Conservation (phyloP, 139 green algal species). For the Pseudopediastrum boryanum region DNA sequence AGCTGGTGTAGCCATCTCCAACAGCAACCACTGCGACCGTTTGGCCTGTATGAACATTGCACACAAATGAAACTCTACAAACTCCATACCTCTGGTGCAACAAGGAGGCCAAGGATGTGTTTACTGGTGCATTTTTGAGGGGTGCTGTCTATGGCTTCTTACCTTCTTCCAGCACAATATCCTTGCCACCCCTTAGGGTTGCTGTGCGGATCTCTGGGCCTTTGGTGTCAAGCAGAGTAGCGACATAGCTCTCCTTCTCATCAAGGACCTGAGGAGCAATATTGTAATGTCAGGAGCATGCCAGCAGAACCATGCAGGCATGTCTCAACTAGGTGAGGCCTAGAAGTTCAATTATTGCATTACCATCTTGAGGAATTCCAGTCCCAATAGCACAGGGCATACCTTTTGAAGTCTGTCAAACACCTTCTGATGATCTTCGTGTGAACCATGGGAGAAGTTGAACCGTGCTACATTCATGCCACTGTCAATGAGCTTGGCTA, state of each 20-base stretch:
- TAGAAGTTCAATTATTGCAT: too few relatives aligned
- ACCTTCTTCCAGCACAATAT: conserved; percentile 51
- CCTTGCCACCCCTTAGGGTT: conserved; percentile 55
- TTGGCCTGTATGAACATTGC: conserved; percentile 66
- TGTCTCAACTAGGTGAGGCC: too few relatives aligned
- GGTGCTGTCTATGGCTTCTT: too few relatives aligned
- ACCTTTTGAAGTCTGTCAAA: conserved; percentile 49
- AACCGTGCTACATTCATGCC: conserved; percentile 81
- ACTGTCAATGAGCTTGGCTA: conserved; percentile 60
- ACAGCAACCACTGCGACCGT: conserved; percentile 64
- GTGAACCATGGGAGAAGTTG: conserved; percentile 85
- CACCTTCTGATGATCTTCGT: conserved; percentile 68
- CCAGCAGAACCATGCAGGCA: too few relatives aligned
- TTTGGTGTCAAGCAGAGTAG: conserved; percentile 67
- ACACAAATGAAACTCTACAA: too few relatives aligned
- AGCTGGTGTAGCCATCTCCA: conserved; percentile 57
- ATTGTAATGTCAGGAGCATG: too few relatives aligned
- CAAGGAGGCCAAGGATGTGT: too few relatives aligned
- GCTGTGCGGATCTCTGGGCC: conserved; percentile 72
- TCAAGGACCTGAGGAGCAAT: conserved; percentile 39
- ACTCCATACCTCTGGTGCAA: too few relatives aligned
- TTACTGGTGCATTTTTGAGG: too few relatives aligned
- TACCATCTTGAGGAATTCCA: too few relatives aligned
- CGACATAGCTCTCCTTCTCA: conserved; percentile 19
- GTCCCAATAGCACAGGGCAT: too few relatives aligned